Base-by-base conservation (phyloP, 2,329 filamentous ascomycete species). In the Moelleriella libera region DNA sequence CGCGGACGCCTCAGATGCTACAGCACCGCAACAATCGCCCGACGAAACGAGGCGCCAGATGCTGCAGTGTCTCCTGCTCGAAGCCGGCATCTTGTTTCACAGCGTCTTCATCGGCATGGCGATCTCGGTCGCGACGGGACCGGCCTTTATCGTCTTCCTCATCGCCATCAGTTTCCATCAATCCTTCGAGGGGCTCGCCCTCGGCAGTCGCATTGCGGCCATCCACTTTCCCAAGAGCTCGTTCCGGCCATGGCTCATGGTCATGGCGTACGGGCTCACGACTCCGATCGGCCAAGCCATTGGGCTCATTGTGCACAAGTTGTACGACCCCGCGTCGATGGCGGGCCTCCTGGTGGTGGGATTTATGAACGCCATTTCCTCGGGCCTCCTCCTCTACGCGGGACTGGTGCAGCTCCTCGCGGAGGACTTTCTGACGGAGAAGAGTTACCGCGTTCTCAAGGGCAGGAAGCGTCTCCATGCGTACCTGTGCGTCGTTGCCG, bases 71-170 rank as follows among this genome's bases (percentile, higher is more conserved):
- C 68, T 90, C 43, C 72, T 92, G 29, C 75, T 92, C 3, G 86
- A 90, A 64, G 85, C 85, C 0, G 86, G 86, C 21, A 90, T 92
- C 51, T 72, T 92, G 12, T 90, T 90, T 60, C 86, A 92, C 67
- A 85, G 80, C 58, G 73, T 92, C 47, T 92, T 92, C 58, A 90
- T 92, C 55, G 86, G 86, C 51, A 89, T 90, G 84, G 85, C 86
- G 4, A 73, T 92, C 31, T 88, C 83, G 1, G 86, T 92, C 1
- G 82, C 86, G 0, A 88, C 84, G 0, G 85, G 85, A 0, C 82
- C 85, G 0, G 79, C 83, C 1, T 92, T 92, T 58, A 70, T 87
- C 41, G 83, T 90, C 10, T 85, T 92, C 52, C 70, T 92, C 0
- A 72, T 89, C 31, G 86, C 86, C 45, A 88, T 92, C 52, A 80